Base-by-base conservation (phyloP, 495 filamentous ascomycete species). In the Podospora comata region DNA sequence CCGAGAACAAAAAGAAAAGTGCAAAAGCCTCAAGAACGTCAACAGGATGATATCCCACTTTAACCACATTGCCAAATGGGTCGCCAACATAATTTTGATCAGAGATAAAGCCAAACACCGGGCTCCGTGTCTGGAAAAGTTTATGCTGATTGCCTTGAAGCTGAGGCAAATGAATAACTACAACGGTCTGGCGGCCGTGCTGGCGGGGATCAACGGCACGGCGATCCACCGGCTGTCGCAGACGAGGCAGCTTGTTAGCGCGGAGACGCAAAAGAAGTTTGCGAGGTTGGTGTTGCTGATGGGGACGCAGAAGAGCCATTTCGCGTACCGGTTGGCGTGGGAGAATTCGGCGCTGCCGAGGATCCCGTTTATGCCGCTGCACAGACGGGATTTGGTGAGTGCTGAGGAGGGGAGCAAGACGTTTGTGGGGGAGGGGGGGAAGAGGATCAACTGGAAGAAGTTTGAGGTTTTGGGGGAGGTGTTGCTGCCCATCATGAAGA, bases 51-150 rank as follows among this genome's bases (percentile, higher is more conserved):
- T 96, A 73, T 87, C 88, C 62, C 93, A 97, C 73, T 98, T 99
- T 84, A 98, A 98, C 76, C 94, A 97, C 73, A 82, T 98, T 67
- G 94, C 96, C 2, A 90, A 88, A 70, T 96, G 94, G 84, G 93
- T 97, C 48, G 85, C 91, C 39, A 97, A 94, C 76, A 91, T 97
- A 83, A 88, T 98, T 65, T 85, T 99, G 6, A 87, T 98, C 69
- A 88, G 94, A 64, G 93, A 97, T 72, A 99, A 99, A 77, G 90
- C 96, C 19, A 98, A 98, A 79, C 95, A 98, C 77, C 88, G 95
- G 65, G 93, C 92, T 11, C 85, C 87, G 71, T 92, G 92, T 73
- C 80, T 98, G 60, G 95, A 98, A 78, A 97, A 96, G 74, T 96
- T 96, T 72, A 99, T 98, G 92, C 84, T 81, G 18, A 87, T 96